Percentiles rank a stretch among this genome's conserved stretches.
These are phyloP conservation scores for Podospora australis DNA, from an alignment of 495 filamentous ascomycete genomes.

Conservation along the genomic window DNA sequence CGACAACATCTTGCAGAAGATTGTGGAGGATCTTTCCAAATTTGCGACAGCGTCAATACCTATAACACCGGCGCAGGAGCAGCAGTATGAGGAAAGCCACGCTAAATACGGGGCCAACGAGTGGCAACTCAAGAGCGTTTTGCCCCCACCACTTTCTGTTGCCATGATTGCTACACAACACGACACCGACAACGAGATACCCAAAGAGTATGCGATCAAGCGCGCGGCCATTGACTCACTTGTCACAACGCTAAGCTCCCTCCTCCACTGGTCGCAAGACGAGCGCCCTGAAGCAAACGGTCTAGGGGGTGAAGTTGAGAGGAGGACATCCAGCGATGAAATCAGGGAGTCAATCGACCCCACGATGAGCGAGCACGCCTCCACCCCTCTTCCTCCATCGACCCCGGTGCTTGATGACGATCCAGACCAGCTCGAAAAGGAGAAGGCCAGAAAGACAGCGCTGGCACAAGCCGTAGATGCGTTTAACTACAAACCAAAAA, in stretches of 20 bases:
- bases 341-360: constrained; percentile 78
- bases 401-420: constrained; percentile 82
- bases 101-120: constrained; percentile 56
- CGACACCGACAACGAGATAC: constrained; percentile 61
- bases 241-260: constrained; percentile 77
- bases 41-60: constrained; percentile 68
- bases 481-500: constrained; percentile 98
- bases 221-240: constrained; percentile 80
- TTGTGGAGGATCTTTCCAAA: constrained; percentile 87
- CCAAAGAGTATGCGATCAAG: constrained; percentile 82
- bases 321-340: constrained; percentile 63
- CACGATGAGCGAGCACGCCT: constrained; percentile 40
- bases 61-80: constrained; percentile 70
- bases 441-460: constrained; percentile 89
- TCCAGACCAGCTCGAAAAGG: constrained; percentile 82
- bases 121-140: constrained; percentile 75
- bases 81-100: constrained; percentile 73
- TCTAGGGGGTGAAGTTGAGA: constrained; percentile 44
- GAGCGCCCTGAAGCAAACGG: constrained; percentile 56
- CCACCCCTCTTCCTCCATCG: constrained; percentile 56
- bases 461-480: constrained; percentile 79
- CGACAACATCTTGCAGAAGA: constrained; percentile 94
- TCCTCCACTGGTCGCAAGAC: constrained; percentile 89
- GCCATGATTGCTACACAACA: constrained; percentile 57
- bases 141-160: constrained; percentile 80